Conservation (phyloP, 768 basidiomycete species). For the Agaricus bisporus region DNA sequence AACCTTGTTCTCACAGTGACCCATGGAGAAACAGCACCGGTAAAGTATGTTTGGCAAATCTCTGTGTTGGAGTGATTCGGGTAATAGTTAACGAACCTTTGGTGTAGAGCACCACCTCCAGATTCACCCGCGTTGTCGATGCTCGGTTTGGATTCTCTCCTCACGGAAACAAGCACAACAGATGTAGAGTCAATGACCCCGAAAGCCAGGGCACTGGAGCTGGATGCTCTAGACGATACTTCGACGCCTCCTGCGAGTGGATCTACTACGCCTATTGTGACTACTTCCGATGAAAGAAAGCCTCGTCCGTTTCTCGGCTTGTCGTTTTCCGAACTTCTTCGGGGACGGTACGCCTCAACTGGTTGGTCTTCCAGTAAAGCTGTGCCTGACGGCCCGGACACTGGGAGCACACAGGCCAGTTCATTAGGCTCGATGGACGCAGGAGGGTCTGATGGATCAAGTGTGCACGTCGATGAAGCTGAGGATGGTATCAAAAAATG, state of each 20-base stretch:
- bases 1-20: conserved; percentile 85
- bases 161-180: conserved; percentile 16
- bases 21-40: conserved; percentile 49
- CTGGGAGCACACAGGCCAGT: background rate
- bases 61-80: background rate
- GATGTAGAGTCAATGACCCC: conserved; percentile 27
- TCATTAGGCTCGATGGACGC: conserved; percentile 2
- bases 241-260: conserved; percentile 48
- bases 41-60: conserved; percentile 28
- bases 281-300: conserved; percentile 31
- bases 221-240: conserved; percentile 23
- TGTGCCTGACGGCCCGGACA: conserved; percentile 6
- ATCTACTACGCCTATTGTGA: conserved; percentile 48
- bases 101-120: conserved; percentile 9
- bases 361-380: conserved; percentile 22
- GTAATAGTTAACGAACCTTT: conserved; percentile 5
- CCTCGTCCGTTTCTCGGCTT: conserved; percentile 50
- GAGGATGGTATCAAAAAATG: background rate
- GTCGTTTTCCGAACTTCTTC: conserved; percentile 58
- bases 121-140: conserved; percentile 11
- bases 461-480: background rate
- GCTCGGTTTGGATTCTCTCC: conserved; percentile 11
- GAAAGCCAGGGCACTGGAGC: conserved; percentile 22
- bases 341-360: conserved; percentile 53
- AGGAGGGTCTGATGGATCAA: background rate